Conservation (phyloP, 768 basidiomycete genomes). For the Russula ochroleuca region DNA sequence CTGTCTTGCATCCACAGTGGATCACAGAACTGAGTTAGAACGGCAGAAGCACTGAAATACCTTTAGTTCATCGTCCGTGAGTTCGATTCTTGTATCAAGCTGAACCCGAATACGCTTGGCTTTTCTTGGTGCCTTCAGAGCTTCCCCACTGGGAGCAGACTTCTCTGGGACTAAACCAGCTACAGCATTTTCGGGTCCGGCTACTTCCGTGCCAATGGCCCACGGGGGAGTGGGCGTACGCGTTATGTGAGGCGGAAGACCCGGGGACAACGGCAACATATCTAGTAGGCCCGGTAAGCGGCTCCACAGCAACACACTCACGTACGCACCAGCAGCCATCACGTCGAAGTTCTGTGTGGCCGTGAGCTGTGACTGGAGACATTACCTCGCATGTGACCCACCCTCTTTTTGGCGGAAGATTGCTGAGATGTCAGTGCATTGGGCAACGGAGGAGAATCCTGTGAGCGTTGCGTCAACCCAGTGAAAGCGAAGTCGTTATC, state of each 20-base stretch:
- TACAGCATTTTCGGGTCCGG: not conserved
- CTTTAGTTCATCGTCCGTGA: slow-evolving; percentile 80
- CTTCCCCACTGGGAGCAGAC: slow-evolving; percentile 2
- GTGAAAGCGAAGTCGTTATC: slow-evolving; percentile 28
- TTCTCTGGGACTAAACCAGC: not conserved
- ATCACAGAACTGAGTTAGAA: slow-evolving; percentile 1
- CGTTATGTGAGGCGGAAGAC: slow-evolving; percentile 3
- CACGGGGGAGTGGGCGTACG: slow-evolving; percentile 23
- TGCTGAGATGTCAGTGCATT: not conserved
- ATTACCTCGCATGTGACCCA: slow-evolving; percentile 1
- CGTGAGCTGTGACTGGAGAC: not conserved
- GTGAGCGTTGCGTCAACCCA: slow-evolving; percentile 2
- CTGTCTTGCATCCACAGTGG: slow-evolving; percentile 39
- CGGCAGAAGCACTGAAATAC: slow-evolving; percentile 35
- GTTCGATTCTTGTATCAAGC: slow-evolving; percentile 69
- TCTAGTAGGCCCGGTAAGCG: slow-evolving; percentile 7
- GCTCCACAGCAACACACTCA: not conserved
- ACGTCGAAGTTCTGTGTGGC: slow-evolving; percentile 15
- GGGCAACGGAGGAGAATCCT: not conserved
- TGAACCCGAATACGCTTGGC: slow-evolving; percentile 51
- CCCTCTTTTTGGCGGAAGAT: slow-evolving; percentile 21
- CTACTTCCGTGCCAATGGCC: slow-evolving; percentile 1
- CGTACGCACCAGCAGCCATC: slow-evolving; percentile 14
- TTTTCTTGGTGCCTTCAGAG: slow-evolving; percentile 34
- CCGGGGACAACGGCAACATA: slow-evolving; percentile 5